Evolutionary conservation across 2,329 filamentous ascomycete species (phyloP).

Genomic region (Rugonectria rugulosa): DNA sequence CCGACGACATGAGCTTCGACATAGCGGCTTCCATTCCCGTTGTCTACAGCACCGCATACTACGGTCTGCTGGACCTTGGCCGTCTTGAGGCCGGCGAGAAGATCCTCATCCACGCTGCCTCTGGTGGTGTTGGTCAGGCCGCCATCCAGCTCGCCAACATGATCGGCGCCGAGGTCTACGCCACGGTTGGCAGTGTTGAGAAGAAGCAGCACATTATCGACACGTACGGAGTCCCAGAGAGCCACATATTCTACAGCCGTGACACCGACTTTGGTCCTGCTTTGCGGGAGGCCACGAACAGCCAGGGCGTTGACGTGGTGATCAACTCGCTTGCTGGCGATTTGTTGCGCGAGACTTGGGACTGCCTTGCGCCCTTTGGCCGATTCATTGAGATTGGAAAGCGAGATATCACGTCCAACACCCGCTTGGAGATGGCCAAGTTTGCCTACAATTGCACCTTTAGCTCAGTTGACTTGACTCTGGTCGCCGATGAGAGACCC

Average conservation of each 20-base stretch:
- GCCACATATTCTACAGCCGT: conserved; percentile 42
- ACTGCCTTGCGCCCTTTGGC: conserved; percentile 43
- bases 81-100: conserved; percentile 30
- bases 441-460: conserved; percentile 37
- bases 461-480: conserved; percentile 25
- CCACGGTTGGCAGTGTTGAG: conserved; percentile 42
- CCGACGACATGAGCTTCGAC: conserved; percentile 20
- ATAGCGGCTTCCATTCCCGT: conserved; percentile 23
- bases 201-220: conserved; percentile 41
- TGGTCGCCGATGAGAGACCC: conserved; percentile 51
- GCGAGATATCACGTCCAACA: conserved; percentile 37
- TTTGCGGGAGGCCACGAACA: conserved; percentile 32
- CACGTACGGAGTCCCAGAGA: conserved; percentile 38
- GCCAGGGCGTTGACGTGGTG: conserved; percentile 42
- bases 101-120: conserved; percentile 42
- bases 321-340: conserved; percentile 44
- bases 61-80: conserved; percentile 24
- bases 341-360: conserved; percentile 40
- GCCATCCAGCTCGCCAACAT: conserved; percentile 40
- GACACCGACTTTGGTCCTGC: conserved; percentile 38
- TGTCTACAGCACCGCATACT: conserved; percentile 30
- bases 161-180: conserved; percentile 40
- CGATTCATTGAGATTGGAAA: conserved; percentile 47
- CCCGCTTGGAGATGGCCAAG: conserved; percentile 40
- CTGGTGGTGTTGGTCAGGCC: conserved; percentile 40